phyloP scores from a whole-genome alignment of 2,329 filamentous ascomycete genomes.

The Colletotrichum theobromicola region DNA sequence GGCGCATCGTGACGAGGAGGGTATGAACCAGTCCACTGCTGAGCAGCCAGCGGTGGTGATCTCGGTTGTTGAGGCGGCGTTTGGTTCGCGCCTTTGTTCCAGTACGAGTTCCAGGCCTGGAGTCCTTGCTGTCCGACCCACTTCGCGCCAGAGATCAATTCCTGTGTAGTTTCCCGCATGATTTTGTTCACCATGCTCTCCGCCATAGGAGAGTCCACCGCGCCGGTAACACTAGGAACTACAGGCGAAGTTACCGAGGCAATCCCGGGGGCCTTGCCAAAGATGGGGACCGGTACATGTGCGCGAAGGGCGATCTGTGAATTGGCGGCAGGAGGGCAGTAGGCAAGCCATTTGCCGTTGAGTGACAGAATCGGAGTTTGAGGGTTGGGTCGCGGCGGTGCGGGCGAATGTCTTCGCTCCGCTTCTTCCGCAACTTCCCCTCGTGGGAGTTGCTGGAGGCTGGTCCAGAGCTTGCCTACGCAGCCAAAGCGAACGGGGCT shows the following conservation, averaged over 20 bases:
- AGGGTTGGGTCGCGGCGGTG: conserved; percentile 44
- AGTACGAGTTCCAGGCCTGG: conserved; percentile 82
- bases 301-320: conserved; percentile 75
- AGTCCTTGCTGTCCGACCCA: conserved; percentile 80
- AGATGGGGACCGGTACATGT: conserved; percentile 59
- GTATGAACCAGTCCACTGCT: conserved; percentile 52
- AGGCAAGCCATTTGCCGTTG: conserved; percentile 77
- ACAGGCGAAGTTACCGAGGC: conserved; percentile 71
- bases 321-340: conserved; percentile 75
- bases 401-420: conserved; percentile 41
- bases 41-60: conserved; percentile 46
- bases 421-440: conserved; percentile 52
- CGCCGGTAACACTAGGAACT: conserved; percentile 68
- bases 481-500: conserved; percentile 61
- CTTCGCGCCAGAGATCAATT: conserved; percentile 74
- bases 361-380: conserved; percentile 73
- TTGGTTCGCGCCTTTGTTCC: conserved; percentile 63
- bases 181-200: conserved; percentile 78
- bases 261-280: conserved; percentile 61
- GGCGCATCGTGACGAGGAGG: conserved; percentile 51
- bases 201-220: conserved; percentile 73
- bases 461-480: conserved; percentile 91
- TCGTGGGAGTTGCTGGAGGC: conserved; percentile 68
- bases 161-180: conserved; percentile 80
- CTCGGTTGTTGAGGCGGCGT: conserved; percentile 49